Percentiles rank a stretch among this genome's conserved stretches.
These are phyloP conservation scores for Solioccasus polychromus DNA, from an alignment of 768 basidiomycete genomes.

Conservation along the genomic window DNA sequence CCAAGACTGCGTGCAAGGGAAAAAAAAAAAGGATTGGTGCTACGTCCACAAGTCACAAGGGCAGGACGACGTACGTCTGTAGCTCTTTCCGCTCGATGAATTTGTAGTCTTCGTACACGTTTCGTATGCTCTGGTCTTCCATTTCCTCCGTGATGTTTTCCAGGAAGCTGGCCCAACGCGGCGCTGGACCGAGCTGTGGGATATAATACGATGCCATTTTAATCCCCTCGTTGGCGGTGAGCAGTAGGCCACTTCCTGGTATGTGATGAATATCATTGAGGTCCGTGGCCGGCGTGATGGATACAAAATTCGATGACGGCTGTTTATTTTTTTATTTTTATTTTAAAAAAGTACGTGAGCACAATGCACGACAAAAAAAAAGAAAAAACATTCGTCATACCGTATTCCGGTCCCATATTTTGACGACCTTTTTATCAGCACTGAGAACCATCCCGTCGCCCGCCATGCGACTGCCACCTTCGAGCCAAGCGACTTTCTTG, in stretches of 20 bases:
- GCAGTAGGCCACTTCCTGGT: slow-evolving; percentile 82
- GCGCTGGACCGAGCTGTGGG: slow-evolving; percentile 94
- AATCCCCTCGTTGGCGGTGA: slow-evolving; percentile 96
- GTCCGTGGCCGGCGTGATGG: slow-evolving; percentile 87
- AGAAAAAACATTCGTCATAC: slow-evolving; percentile 49
- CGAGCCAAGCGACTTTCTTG: slow-evolving; percentile 84
- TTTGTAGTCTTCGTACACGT: slow-evolving; percentile 95
- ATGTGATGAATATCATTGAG: slow-evolving; percentile 90
- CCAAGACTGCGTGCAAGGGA: slow-evolving; percentile 58
- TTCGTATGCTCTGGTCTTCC: slow-evolving; percentile 80
- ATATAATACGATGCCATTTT: slow-evolving; percentile 94
- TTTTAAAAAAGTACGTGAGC: no score
- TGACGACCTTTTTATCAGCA: slow-evolving; percentile 95
- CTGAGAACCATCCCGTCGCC: slow-evolving; percentile 87
- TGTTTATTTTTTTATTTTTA: no score
- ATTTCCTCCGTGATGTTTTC: slow-evolving; percentile 99
- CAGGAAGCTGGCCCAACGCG: slow-evolving; percentile 95
- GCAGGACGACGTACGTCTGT: slow-evolving; percentile 56
- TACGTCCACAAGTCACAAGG: neutral
- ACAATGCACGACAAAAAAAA: no score
- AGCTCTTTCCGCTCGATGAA: slow-evolving; percentile 90
- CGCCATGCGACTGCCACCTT: slow-evolving; percentile 79
- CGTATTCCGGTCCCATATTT: slow-evolving; percentile 89
- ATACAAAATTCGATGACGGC: slow-evolving; percentile 85
- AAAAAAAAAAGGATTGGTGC: neutral